Evolutionary conservation across 179 eudicot genomes (phyloP), one percentile per base, ranked within the genome.

Genomic region (Kewa caespitosa): DNA sequence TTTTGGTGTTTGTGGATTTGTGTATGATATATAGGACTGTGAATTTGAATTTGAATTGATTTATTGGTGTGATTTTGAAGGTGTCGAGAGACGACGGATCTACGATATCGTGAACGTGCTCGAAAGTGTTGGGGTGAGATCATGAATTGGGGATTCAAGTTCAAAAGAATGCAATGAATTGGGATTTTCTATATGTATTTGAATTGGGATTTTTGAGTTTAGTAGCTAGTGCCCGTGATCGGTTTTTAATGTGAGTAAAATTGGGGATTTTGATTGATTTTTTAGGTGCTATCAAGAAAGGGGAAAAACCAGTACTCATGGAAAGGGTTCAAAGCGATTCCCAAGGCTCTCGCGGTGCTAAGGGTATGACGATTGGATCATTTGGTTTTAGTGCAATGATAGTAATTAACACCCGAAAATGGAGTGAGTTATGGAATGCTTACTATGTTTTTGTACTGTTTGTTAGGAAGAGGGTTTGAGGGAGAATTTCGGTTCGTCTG

Each of bases 51-150:
- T n/a, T n/a, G n/a, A n/a, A n/a, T n/a, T n/a, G n/a, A n/a, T n/a
- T n/a, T 80, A 0, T 63, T 54, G 6, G n/a, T 17, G 27, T 62
- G 48, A n/a, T 48, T 60, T 74, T 83, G 76, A 52, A 96, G 99
- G 96, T 39, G 99, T 96, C 71, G 98, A 96, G 84, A 90, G 98
- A 84, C 86, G 99, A 64, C 90, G 99, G 91, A 96, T 96, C 86
- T 96, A 96, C 61, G 99, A 96, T 61, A 96, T 96, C 13, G 99
- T 96, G 59, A 96, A 96, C 80, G 97, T 96, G 18, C 77, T 96
- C 39, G 99, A 96, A 75, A 96, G 98, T 69, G 88, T 93, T 82
- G 98, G 98, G 74, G 99, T 93, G 84, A 86, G 91, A 83, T 85
- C 75, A 25, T 27, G 46, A 12, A 33, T 5, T 30, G 17, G 38